Conservation (phyloP, 805 yeast species). For the Yamadazyma ubonensis region DNA sequence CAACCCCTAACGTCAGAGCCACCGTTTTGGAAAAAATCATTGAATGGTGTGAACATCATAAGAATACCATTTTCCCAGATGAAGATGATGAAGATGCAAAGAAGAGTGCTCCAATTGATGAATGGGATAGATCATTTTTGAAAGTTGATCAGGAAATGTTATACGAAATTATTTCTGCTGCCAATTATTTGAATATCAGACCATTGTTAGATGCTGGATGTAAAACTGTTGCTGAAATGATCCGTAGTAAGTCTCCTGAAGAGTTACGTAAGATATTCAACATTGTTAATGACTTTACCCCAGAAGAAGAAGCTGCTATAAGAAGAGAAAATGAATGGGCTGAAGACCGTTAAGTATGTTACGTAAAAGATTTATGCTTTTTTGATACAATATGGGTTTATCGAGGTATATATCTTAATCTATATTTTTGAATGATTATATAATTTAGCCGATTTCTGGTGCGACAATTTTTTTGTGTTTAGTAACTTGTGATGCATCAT, state of each 20-base stretch:
- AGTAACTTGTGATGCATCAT: slow-evolving; percentile 1
- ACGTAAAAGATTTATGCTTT: no score
- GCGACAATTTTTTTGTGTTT: slow-evolving; percentile 1
- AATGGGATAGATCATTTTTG: slow-evolving; percentile 92
- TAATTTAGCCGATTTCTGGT: neutral
- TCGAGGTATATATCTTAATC: neutral
- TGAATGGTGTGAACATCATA: slow-evolving; percentile 95
- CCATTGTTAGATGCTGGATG: slow-evolving; percentile 77
- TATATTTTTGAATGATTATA: neutral
- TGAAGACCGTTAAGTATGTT: slow-evolving; percentile 19
- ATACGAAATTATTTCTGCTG: slow-evolving; percentile 74
- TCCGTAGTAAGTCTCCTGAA: slow-evolving; percentile 73
- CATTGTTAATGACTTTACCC: slow-evolving; percentile 78
- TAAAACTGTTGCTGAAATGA: slow-evolving; percentile 79
- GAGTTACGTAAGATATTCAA: slow-evolving; percentile 77
- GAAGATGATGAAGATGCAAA: slow-evolving; percentile 79
- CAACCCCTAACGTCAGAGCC: slow-evolving; percentile 88
- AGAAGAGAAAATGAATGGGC: slow-evolving; percentile 91
- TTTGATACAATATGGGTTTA: neutral
- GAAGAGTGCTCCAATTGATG: slow-evolving; percentile 83
- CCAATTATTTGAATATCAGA: slow-evolving; percentile 71
- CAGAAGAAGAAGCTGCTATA: slow-evolving; percentile 86
- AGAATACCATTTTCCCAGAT: slow-evolving; percentile 70
- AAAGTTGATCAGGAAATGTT: slow-evolving; percentile 91
- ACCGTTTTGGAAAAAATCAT: slow-evolving; percentile 82